Base-by-base conservation (phyloP, 2,329 filamentous ascomycete genomes). In the Chalaropsis ovoidea region DNA sequence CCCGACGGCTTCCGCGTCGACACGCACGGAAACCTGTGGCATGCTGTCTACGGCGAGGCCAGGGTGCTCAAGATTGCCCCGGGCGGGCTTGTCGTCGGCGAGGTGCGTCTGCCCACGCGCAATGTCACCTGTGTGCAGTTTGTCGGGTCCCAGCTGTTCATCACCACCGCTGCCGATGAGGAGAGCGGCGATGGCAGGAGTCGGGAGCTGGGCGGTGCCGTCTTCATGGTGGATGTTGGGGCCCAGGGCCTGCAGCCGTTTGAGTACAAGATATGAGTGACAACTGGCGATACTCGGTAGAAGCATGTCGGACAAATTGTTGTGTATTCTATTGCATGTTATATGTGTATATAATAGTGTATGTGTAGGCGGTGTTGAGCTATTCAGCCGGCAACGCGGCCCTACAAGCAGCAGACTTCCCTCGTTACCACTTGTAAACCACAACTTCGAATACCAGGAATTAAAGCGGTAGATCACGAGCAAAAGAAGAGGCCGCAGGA, bases 1-100 rank as follows among this genome's bases (percentile, higher is more conserved):
- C 90, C 90, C 0, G 92, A 96, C 75, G 92, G 92, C 1, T 92
- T 93, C 76, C 86, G 87, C 68, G 82, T 95, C 71, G 92, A 96
- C 72, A 82, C 81, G 54, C 84, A 95, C 65, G 91, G 90, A n/a
- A 87, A 88, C 76, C 80, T 96, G 71, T 96, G 93, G 92, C 86
- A 88, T 68, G 89, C 90, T 7, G 80, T 94, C n/a, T 94, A 90
- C 72, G 90, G 90, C 64, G 88, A 87, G 68, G 79, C 82, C 67
- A 82, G 84, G 68, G 89, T 96, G 27, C 77, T 95, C 69, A 84
- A 88, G 73, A 86, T 96, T 71, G 84, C 82, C 61, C 83, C 85
- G 3, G 75, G 81, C 62, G 90, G 90, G 2, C 77, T 85, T 71
- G 76, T 95, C 39, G 79, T 92, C 4, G 90, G 89, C 6, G 83